Base-by-base conservation (phyloP, 352 stramenopile species). In the Blastocystis sp. region DNA sequence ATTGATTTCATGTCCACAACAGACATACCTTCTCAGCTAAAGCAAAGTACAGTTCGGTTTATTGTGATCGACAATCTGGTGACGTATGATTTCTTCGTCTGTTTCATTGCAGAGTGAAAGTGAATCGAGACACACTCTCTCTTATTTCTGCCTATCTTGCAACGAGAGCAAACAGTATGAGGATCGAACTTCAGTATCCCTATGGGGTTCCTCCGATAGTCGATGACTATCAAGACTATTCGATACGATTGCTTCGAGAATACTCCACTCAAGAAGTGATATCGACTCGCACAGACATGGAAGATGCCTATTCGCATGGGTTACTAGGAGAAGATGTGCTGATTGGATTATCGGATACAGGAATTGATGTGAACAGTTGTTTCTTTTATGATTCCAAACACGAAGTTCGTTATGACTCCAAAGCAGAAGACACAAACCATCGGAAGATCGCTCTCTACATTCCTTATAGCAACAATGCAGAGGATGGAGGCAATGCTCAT, bases 401-500 rank as follows among this genome's bases (percentile, higher is more conserved):
- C 55, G 11, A 34, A 13, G 47, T 85, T 8, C 73, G 73, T 16
- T 85, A 66, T 30, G n/a, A 47, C 18, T 20, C n/a, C 39, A 37
- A 47, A 0, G 4, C 43, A 8, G 24, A 56, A n/a, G 73, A 85
- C 26, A 85, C 73, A 7, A 20, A 26, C 34, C 73, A 85, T 45
- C 73, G 73, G 43, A 85, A 85, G 53, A 69, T 85, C 3, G n/a
- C 24, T 34, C 26, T 85, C 50, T 85, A 85, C 26, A 65, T 54
- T 43, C 18, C 50, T 1, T 85, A 68, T 43, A 45, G n/a, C 20
- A 65, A 85, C 56, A 53, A 85, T 43, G 43, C 3, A 30, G 73
- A 85, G 24, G 73, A 66, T 16, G 47, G 18, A 76, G 75, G 92
- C 26, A 81, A 93, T 55, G 94, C 94, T 34, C 94, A 97, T 88